phyloP scores from a whole-genome alignment of 2,329 filamentous ascomycete species.

The Phialocephala sp. region DNA sequence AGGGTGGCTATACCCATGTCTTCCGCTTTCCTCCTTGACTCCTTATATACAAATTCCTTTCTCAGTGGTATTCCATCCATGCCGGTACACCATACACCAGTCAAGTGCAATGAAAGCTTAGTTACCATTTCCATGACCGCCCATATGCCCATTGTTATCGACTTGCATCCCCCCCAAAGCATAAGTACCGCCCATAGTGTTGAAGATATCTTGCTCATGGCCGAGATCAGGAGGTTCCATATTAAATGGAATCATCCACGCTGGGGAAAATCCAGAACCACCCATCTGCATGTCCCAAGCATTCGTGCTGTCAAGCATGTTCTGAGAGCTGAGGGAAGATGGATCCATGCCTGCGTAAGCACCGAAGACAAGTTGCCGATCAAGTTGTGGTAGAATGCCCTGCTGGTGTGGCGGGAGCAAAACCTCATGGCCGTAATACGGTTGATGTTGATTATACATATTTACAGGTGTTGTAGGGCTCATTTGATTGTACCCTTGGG shows the following conservation, averaged over 20 bases:
- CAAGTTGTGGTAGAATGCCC: constrained; percentile 69
- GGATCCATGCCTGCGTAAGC: constrained; percentile 66
- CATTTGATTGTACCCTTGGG: constrained; percentile 38
- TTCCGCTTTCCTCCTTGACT: neutral
- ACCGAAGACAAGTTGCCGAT: constrained; percentile 77
- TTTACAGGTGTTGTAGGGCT: constrained; percentile 39
- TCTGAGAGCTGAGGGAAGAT: constrained; percentile 36
- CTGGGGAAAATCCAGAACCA: constrained; percentile 54
- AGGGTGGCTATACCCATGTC: neutral
- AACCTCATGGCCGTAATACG: constrained; percentile 51
- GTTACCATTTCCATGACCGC: constrained; percentile 39
- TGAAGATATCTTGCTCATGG: constrained; percentile 49
- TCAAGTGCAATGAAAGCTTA: constrained; percentile 3
- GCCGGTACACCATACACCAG: constrained; percentile 4
- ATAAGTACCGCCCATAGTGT: constrained; percentile 31
- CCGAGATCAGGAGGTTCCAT: constrained; percentile 74
- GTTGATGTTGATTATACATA: constrained; percentile 41
- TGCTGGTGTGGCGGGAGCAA: constrained; percentile 57
- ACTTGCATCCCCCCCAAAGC: constrained; percentile 35
- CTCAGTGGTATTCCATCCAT: constrained; percentile 1
- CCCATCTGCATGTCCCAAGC: constrained; percentile 41
- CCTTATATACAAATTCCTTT: neutral
- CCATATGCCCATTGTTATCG: constrained; percentile 43
- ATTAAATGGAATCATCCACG: constrained; percentile 95
- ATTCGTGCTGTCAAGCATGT: constrained; percentile 35